Evolutionary conservation across 2,329 filamentous ascomycete genomes (phyloP).

Genomic region (Leptographium flavum): DNA sequence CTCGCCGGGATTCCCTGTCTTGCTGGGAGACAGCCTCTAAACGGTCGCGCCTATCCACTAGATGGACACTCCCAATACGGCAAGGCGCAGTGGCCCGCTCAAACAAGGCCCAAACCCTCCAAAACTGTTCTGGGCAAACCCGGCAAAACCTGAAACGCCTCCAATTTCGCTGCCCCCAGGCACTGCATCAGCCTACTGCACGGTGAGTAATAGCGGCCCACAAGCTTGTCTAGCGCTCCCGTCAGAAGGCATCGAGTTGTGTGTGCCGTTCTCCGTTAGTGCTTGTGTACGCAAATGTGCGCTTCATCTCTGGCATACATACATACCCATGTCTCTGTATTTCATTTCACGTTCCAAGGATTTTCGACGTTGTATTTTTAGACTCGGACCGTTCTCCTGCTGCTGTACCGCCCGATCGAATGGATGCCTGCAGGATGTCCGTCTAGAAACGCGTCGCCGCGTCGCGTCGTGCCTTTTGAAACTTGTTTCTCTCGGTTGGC

Average conservation of each 20-base stretch:
- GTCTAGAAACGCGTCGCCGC: no score
- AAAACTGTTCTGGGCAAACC: not conserved
- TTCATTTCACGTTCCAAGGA: no score
- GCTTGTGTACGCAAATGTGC: not conserved
- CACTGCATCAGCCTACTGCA: slow-evolving; percentile 1
- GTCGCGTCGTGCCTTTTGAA: no score
- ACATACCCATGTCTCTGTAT: no score
- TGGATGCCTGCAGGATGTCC: no score
- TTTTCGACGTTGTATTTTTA: no score
- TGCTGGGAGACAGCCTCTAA: no score
- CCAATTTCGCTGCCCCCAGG: slow-evolving; percentile 1
- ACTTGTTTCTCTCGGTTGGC: no score
- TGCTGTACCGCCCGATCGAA: no score
- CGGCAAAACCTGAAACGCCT: not conserved
- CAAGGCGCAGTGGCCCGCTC: not conserved
- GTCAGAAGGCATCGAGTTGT: not conserved
- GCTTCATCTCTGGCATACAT: not conserved
- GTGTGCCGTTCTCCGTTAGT: not conserved
- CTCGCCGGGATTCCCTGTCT: no score
- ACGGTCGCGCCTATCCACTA: no score
- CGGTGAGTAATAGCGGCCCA: not conserved
- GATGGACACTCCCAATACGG: not conserved
- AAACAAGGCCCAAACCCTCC: not conserved
- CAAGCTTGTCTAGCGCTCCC: slow-evolving; percentile 1
- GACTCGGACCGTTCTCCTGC: no score